Evolutionary conservation across 345 rosid species (phyloP).

Genomic region (Eucalyptus albens): DNA sequence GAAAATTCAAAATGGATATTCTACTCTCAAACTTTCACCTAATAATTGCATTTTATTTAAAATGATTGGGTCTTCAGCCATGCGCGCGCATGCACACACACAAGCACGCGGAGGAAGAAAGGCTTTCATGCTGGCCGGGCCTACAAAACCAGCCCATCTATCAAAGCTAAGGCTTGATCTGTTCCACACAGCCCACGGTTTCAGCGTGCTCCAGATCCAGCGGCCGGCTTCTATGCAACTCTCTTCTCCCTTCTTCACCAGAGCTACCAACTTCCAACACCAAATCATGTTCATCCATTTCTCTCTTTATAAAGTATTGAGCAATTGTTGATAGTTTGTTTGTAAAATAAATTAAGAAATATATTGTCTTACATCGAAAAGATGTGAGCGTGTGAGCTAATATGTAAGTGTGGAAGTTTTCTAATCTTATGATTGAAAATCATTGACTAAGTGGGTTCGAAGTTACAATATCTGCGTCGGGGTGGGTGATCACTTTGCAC

Average conservation of each 20-base stretch:
- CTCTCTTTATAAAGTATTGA: neutral
- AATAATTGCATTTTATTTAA: neutral
- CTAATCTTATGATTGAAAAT: too few species aligned
- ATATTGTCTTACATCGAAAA: too few species aligned
- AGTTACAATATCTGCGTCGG: too few species aligned
- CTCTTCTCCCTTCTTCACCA: neutral
- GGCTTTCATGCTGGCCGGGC: neutral
- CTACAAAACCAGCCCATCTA: neutral
- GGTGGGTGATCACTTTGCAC: too few species aligned
- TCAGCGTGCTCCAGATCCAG: neutral
- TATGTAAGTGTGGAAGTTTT: too few species aligned
- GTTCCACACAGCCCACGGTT: too few species aligned
- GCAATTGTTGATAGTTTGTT: neutral
- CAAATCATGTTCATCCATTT: neutral
- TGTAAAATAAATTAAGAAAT: too few species aligned
- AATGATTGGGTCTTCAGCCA: neutral
- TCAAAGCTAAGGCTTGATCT: neutral
- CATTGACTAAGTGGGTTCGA: too few species aligned
- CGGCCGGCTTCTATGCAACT: neutral
- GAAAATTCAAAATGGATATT: neutral
- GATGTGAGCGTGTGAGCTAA: too few species aligned
- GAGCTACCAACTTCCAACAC: neutral
- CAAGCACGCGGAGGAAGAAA: neutral
- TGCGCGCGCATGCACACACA: rapidly evolving
- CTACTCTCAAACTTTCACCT: neutral